Evolutionary conservation across 768 basidiomycete genomes (phyloP).

Genomic region (Chalciporus chontae): DNA sequence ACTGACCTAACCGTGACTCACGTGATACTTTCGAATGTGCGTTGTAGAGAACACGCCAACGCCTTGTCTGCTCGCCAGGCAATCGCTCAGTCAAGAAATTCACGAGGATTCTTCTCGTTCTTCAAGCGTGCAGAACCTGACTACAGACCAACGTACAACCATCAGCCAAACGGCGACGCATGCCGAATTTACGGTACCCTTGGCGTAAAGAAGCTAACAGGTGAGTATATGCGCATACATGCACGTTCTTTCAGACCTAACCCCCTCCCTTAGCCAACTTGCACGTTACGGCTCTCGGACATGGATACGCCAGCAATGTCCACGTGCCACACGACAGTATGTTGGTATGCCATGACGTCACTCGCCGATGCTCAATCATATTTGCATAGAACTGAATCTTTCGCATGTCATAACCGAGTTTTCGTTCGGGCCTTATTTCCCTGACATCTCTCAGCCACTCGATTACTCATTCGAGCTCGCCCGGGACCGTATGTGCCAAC

Average conservation of each 20-base stretch:
- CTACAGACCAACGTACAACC: conserved; percentile 73
- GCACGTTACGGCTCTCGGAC: conserved; percentile 91
- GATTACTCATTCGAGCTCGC: conserved; percentile 85
- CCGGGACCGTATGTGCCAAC: conserved; percentile 46
- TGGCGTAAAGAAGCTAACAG: conserved; percentile 85
- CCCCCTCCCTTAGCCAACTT: conserved; percentile 60
- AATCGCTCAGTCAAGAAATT: conserved; percentile 67
- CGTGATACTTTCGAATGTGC: neutral
- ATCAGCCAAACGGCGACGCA: conserved; percentile 64
- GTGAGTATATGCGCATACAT: conserved; percentile 32
- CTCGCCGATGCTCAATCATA: neutral
- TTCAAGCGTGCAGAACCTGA: conserved; percentile 39
- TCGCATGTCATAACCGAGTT: conserved; percentile 96
- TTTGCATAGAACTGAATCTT: conserved; percentile 80
- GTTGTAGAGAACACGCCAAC: conserved; percentile 55
- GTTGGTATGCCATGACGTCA: conserved; percentile 28
- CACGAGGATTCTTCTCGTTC: conserved; percentile 69
- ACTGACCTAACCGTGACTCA: neutral
- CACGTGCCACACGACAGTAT: conserved; percentile 85
- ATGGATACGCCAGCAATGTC: conserved; percentile 84
- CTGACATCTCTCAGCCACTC: conserved; percentile 90
- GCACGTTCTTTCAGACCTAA: neutral
- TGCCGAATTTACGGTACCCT: conserved; percentile 87
- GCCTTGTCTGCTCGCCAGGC: conserved; percentile 68
- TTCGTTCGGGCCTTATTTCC: conserved; percentile 95